Evolutionary conservation across 176 grass and related monocot genomes (phyloP).

Genomic region (Musa beccarii): DNA sequence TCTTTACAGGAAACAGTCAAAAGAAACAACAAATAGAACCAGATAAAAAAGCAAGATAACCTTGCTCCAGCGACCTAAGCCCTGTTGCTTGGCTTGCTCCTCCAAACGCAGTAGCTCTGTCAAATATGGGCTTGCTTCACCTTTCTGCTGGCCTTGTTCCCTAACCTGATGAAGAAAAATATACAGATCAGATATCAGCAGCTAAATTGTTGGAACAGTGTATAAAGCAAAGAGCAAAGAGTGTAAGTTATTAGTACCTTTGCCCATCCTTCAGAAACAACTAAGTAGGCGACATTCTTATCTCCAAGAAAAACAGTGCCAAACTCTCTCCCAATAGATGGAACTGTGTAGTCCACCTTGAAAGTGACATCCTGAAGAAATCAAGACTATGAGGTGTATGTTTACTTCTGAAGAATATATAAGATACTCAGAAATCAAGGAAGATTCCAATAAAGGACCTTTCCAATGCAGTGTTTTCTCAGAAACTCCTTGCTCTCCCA

Average conservation of each 20-base stretch:
- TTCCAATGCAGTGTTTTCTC: conserved; percentile 78
- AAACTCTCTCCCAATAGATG: conserved; percentile 83
- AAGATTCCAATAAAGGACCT: conserved; percentile 32
- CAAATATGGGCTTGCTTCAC: conserved; percentile 60
- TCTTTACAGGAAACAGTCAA: background rate
- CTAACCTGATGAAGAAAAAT: conserved; percentile 36
- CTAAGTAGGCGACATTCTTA: conserved; percentile 63
- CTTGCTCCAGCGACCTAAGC: conserved; percentile 93
- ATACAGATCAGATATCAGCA: background rate
- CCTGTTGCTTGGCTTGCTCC: conserved; percentile 82
- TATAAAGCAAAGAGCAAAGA: background rate
- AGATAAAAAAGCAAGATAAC: conserved; percentile 27
- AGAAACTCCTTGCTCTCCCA: conserved; percentile 90
- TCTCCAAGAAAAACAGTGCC: conserved; percentile 84
- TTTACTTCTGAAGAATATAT: background rate
- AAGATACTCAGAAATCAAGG: background rate
- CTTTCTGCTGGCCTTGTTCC: conserved; percentile 63
- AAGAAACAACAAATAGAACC: background rate
- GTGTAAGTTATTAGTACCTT: conserved; percentile 37
- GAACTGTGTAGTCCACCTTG: conserved; percentile 78
- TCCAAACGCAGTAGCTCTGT: conserved; percentile 58
- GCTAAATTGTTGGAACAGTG: background rate
- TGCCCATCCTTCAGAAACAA: conserved; percentile 89
- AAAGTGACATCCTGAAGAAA: conserved; percentile 68
- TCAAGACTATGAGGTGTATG: background rate